These are phyloP conservation scores for Arthrobotrys pseudoclavata DNA, from an alignment of 2,329 filamentous ascomycete genomes.

Conservation along the genomic window DNA sequence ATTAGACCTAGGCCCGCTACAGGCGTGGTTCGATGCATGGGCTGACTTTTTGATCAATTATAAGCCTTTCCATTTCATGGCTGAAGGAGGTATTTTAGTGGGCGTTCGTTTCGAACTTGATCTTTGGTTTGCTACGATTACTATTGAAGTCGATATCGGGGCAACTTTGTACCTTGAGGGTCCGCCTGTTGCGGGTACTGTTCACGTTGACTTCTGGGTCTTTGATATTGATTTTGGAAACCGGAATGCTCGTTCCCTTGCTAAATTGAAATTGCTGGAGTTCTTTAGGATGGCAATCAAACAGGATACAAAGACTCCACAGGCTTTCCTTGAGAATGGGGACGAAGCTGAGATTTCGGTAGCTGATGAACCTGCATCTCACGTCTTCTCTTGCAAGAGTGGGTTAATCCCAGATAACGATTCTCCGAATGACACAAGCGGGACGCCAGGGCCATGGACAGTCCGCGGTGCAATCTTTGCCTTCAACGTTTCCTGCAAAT, in stretches of 20 bases:
- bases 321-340: slow-evolving; percentile 1
- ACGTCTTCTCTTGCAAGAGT: slow-evolving; percentile 32
- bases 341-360: background rate
- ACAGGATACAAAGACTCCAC: slow-evolving; percentile 23
- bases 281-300: slow-evolving; percentile 35
- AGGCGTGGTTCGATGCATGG: slow-evolving; percentile 66
- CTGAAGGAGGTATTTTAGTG: slow-evolving; percentile 61
- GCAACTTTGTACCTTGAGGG: slow-evolving; percentile 55
- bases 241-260: background rate
- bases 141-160: slow-evolving; percentile 60
- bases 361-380: slow-evolving; percentile 26
- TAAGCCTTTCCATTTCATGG: slow-evolving; percentile 65
- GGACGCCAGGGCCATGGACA: slow-evolving; percentile 28
- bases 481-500: slow-evolving; percentile 48
- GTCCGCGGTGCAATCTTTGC: slow-evolving; percentile 58
- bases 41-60: slow-evolving; percentile 67
- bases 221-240: slow-evolving; percentile 61
- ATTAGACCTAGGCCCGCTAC: slow-evolving; percentile 64
- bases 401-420: slow-evolving; percentile 28
- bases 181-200: slow-evolving; percentile 60
- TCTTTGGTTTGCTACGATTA: slow-evolving; percentile 43
- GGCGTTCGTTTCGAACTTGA: slow-evolving; percentile 12
- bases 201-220: slow-evolving; percentile 64
- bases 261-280: slow-evolving; percentile 19
- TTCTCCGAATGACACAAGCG: slow-evolving; percentile 23